A percentile compares a stretch with the other conserved stretches of the same genome.
Evolutionary conservation across 768 basidiomycete species (phyloP).

Genomic region (Cytidiella melzeri): DNA sequence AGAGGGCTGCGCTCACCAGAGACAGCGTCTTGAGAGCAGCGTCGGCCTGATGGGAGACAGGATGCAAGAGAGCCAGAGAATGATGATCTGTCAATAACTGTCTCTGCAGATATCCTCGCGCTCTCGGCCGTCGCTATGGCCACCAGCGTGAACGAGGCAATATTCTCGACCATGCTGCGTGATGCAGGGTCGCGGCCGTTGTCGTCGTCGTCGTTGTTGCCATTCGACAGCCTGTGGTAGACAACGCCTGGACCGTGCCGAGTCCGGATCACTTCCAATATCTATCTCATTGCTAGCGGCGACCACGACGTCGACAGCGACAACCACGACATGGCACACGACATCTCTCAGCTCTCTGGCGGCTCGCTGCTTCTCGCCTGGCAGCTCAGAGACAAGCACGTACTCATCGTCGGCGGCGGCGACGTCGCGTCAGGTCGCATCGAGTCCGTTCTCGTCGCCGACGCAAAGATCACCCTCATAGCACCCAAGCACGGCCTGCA

Average conservation of each 20-base stretch:
- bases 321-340: constrained; percentile 7
- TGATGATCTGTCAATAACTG: neutral
- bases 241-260: too few species aligned
- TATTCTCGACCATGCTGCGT: too few species aligned
- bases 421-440: constrained; percentile 86
- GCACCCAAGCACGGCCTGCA: constrained; percentile 65
- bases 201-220: too few species aligned
- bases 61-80: neutral
- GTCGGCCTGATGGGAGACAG: neutral
- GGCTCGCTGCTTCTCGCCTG: constrained; percentile 88
- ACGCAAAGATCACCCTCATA: constrained; percentile 73
- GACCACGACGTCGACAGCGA: too few species aligned
- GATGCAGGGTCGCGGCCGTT: too few species aligned
- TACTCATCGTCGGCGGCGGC: constrained; percentile 93
- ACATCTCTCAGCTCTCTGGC: constrained; percentile 32
- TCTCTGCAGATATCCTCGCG: neutral
- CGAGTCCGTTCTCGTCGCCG: constrained; percentile 76
- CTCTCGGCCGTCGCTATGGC: neutral
- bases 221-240: too few species aligned
- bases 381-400: constrained; percentile 79
- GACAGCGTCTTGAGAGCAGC: neutral
- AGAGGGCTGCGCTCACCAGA: constrained; percentile 4
- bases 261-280: too few species aligned
- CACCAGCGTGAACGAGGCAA: neutral
- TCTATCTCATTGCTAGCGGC: too few species aligned